Conservation (phyloP, 345 rosid genomes). For the Syzygium aromaticum region DNA sequence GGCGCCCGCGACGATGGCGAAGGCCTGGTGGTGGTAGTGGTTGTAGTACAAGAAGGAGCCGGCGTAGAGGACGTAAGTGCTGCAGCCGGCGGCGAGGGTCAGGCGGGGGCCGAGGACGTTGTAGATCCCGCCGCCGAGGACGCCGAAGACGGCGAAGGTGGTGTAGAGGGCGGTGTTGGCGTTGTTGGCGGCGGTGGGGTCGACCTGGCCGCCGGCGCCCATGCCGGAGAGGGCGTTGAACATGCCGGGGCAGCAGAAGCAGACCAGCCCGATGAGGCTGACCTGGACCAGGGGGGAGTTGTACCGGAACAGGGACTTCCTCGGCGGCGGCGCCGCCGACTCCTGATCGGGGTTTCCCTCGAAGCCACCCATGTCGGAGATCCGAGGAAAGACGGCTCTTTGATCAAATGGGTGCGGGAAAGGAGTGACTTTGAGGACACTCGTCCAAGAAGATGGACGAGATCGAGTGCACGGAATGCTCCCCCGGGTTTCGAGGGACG, state of each 20-base stretch:
- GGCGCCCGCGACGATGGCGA: conserved; percentile 51
- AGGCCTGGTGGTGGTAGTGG: conserved; percentile 35
- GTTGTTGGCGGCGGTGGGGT: conserved; percentile 73
- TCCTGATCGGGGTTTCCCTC: conserved; percentile 11
- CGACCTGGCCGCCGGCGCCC: conserved; percentile 94
- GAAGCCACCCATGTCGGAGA: background rate
- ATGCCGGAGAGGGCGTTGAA: conserved; percentile 93
- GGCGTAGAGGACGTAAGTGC: conserved; percentile 62
- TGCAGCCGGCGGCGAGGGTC: conserved; percentile 62
- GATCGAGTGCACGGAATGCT: background rate
- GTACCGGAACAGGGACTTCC: conserved; percentile 31
- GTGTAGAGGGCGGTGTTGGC: conserved; percentile 74
- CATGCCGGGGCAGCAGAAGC: conserved; percentile 97
- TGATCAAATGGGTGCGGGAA: background rate
- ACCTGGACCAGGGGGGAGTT: conserved; percentile 79
- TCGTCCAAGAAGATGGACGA: background rate
- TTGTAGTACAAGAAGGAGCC: conserved; percentile 63
- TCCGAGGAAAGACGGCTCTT: background rate
- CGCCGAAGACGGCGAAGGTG: conserved; percentile 47
- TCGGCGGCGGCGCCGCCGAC: background rate
- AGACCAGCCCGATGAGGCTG: conserved; percentile 65
- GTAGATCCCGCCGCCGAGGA: conserved; percentile 60
- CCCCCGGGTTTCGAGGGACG: too few relatives aligned
- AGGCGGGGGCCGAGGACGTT: conserved; percentile 55
- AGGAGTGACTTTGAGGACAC: background rate